Evolutionary conservation across 495 filamentous ascomycete genomes (phyloP), one percentile per base, ranked within the genome.

Genomic region (Cryomyces minteri): DNA sequence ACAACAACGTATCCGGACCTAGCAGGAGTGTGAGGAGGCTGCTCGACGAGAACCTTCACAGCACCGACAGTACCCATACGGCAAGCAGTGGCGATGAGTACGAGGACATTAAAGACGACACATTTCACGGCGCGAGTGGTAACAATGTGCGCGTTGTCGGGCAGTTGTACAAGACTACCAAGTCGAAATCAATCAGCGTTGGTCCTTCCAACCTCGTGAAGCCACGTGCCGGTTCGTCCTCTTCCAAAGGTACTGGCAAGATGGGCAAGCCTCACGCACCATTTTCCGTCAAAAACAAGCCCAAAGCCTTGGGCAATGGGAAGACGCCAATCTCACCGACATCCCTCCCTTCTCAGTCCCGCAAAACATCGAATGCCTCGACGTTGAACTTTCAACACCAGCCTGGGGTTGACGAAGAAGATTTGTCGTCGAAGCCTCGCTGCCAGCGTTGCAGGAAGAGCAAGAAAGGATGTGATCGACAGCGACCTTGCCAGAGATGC

Each of bases 381-480:
- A 69, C 73, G 9, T 66, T 79, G 45, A 75, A 77, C 49, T 74
- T 79, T 58, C 79, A 80, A 50, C 72, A 78, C 43, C 72, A 74
- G 50, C 76, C 87, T 41, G 82, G 75, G 40, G 76, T 76, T 4
- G 90, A 94, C 49, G 84, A 93, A 39, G 84, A 92, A 41, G 87
- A 94, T 51, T 66, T 94, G 14, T 92, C 84, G 1, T 84, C 81
- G 34, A 94, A 95, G 64, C 90, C 90, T 31, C 88, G 90, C 51
- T 98, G 90, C 70, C 90, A 96, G 59, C 83, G 90, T 40, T 98
- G 90, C 68, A 80, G 90, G 49, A 96, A 96, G 74, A 95, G 88
- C 61, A 98, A 98, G 72, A 98, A 98, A 64, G 90, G 90, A 5
- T 98, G 90, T 58, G 92, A 98, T 67, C 79, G 90, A 44, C 87